phyloP scores from a whole-genome alignment of 2,329 filamentous ascomycete species.

The Cladophialophora carrionii region DNA sequence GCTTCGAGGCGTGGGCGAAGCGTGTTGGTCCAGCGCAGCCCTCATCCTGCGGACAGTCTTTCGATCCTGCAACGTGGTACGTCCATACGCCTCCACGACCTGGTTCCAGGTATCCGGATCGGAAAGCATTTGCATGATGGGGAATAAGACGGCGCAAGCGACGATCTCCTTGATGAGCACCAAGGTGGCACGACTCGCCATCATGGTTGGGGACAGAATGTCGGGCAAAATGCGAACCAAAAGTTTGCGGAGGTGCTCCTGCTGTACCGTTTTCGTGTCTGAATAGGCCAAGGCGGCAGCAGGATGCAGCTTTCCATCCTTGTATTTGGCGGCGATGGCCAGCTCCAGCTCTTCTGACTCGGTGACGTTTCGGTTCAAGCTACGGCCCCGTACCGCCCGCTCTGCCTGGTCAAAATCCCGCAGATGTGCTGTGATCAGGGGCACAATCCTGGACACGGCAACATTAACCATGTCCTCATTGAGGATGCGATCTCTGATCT shows the following conservation, averaged over 20 bases:
- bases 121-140: constrained; percentile 75
- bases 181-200: constrained; percentile 77
- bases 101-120: constrained; percentile 99
- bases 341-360: constrained; percentile 95
- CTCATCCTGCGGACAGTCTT: constrained; percentile 92
- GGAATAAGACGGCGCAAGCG: constrained; percentile 86
- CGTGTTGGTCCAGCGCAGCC: constrained; percentile 90
- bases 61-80: constrained; percentile 86
- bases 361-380: constrained; percentile 85
- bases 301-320: constrained; percentile 82
- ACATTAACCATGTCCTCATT: constrained; percentile 82
- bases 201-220: constrained; percentile 72
- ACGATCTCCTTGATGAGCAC: constrained; percentile 86
- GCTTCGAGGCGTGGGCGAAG: constrained; percentile 73
- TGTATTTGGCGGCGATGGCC: constrained; percentile 93
- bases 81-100: constrained; percentile 84
- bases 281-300: constrained; percentile 82
- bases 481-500: constrained; percentile 71
- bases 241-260: constrained; percentile 82
- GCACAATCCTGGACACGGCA: constrained; percentile 78
- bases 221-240: constrained; percentile 71
- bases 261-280: constrained; percentile 81
- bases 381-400: constrained; percentile 79
- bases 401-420: constrained; percentile 91
- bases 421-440: constrained; percentile 84